Percentiles rank a stretch among this genome's conserved stretches.
phyloP scores from a whole-genome alignment of 75 land plant genomes.

The Pseudotsuga menziesii region DNA sequence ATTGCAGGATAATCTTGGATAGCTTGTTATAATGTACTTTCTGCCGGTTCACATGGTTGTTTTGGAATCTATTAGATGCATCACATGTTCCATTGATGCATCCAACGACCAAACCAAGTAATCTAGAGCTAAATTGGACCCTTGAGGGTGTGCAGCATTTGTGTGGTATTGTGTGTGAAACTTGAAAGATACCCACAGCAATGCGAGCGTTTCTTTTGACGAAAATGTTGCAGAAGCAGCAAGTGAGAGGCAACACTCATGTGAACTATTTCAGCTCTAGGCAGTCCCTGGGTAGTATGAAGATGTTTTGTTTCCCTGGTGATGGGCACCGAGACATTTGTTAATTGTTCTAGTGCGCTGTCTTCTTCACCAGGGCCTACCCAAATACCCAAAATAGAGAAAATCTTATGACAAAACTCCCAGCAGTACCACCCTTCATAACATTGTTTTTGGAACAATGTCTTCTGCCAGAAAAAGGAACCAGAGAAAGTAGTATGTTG shows the following conservation, averaged over 20 bases:
- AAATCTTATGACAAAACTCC: neutral
- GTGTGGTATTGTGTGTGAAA: neutral
- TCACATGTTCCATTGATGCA: too few species aligned
- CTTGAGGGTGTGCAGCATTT: neutral
- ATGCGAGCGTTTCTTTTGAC: too few species aligned
- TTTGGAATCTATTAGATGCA: too few species aligned
- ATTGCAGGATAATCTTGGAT: too few species aligned
- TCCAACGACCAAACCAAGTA: too few species aligned
- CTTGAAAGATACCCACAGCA: too few species aligned
- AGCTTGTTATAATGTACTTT: too few species aligned
- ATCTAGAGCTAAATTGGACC: too few species aligned
- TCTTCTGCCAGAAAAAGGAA: conserved; percentile 25
- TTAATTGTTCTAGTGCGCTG: neutral
- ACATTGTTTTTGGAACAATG: conserved; percentile 14
- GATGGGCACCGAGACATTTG: neutral
- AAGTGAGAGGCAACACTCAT: neutral
- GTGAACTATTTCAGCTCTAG: neutral
- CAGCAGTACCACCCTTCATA: neutral
- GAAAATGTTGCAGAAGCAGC: neutral
- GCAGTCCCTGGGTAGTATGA: neutral
- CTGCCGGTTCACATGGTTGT: too few species aligned
- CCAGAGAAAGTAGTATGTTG: conserved; percentile 25
- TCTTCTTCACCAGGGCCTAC: neutral
- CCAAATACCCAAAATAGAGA: neutral
- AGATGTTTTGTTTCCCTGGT: conserved; percentile 4